These are phyloP conservation scores for Penicillium sp. DNA, from an alignment of 2,329 filamentous ascomycete species.

Conservation along the genomic window DNA sequence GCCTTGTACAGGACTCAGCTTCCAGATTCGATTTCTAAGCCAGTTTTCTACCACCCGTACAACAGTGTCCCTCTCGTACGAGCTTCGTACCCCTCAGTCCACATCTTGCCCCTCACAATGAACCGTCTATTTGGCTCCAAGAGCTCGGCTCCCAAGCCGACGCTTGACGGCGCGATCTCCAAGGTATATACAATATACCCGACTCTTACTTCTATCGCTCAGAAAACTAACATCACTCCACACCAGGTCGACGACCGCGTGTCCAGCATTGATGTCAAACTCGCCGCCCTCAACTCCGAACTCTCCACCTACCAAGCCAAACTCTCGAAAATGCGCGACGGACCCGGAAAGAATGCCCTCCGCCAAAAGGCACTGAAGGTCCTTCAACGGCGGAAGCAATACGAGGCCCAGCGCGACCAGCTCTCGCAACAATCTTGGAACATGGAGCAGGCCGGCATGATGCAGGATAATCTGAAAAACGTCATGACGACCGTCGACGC, in stretches of 20 bases:
- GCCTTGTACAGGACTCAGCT: background rate
- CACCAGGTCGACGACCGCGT: conserved; percentile 78
- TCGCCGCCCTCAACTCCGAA: conserved; percentile 88
- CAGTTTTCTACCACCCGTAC: background rate
- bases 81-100: background rate
- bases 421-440: conserved; percentile 96
- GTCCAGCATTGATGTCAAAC: conserved; percentile 89
- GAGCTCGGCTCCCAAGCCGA: conserved; percentile 85
- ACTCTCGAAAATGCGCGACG: conserved; percentile 90
- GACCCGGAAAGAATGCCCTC: conserved; percentile 88
- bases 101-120: conserved; percentile 60
- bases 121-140: conserved; percentile 95
- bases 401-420: conserved; percentile 92
- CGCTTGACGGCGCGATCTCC: conserved; percentile 78
- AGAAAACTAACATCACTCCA: too few relatives aligned
- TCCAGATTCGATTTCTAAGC: background rate
- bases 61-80: conserved; percentile 3
- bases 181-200: conserved; percentile 61
- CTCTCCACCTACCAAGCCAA: conserved; percentile 86
- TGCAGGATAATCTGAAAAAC: conserved; percentile 98
- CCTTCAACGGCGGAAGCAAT: conserved; percentile 88
- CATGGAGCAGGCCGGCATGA: conserved; percentile 97
- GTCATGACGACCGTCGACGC: conserved; percentile 98
- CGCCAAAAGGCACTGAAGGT: conserved; percentile 95
- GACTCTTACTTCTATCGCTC: conserved; percentile 8